A percentile compares a stretch with the other conserved stretches of the same genome.
phyloP scores from a whole-genome alignment of 2,329 filamentous ascomycete species.

The Aspergillus japonicus region DNA sequence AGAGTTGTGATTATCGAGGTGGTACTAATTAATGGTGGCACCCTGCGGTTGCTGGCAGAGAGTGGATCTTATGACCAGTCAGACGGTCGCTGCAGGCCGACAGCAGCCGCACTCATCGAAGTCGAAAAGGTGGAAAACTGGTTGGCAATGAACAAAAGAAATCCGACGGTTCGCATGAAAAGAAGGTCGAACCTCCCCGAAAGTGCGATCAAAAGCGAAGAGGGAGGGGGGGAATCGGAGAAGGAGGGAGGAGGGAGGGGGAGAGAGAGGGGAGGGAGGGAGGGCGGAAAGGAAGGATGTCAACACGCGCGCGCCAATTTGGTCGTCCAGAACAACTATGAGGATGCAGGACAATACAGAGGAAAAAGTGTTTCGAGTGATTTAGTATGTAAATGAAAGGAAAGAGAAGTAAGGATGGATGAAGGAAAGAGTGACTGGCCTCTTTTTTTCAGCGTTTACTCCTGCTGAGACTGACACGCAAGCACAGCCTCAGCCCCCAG shows the following conservation, averaged over 20 bases:
- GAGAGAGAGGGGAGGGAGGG: neutral
- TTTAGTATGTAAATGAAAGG: too few relatives aligned
- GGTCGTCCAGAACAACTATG: neutral
- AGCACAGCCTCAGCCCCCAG: neutral
- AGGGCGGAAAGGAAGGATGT: neutral
- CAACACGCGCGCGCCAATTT: neutral
- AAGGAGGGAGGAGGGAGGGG: neutral
- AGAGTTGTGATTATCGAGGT: conserved; percentile 1
- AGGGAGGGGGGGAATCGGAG: neutral
- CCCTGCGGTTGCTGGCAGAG: conserved; percentile 1
- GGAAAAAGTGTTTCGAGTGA: too few relatives aligned
- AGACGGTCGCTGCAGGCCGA: conserved; percentile 30
- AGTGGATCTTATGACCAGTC: conserved; percentile 33
- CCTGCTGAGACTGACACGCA: neutral
- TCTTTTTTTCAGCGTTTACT: neutral
- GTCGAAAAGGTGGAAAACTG: conserved; percentile 21
- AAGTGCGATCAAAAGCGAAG: neutral
- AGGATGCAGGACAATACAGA: neutral
- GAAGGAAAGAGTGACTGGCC: neutral
- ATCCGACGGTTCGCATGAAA: conserved; percentile 6
- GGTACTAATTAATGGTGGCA: neutral
- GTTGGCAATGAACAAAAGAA: neutral
- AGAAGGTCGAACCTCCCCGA: conserved; percentile 2
- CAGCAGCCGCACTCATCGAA: conserved; percentile 37
- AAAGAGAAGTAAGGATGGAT: neutral